phyloP scores from a whole-genome alignment of 2,329 filamentous ascomycete genomes.

The Parafenestella ontariensis region DNA sequence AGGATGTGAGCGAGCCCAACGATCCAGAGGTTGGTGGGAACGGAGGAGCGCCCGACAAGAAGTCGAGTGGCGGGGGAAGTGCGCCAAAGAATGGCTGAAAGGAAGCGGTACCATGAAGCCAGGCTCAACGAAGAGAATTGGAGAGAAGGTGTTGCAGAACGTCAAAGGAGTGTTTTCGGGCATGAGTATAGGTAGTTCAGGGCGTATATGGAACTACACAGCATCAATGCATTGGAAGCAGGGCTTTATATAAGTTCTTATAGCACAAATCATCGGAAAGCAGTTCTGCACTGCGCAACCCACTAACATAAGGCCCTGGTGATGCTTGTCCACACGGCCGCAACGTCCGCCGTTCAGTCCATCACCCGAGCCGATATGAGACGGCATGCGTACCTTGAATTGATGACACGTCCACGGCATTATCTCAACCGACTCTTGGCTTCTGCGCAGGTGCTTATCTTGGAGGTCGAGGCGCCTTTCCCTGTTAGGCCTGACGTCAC shows the following conservation, averaged over 20 bases:
- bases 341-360: no score
- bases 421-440: background rate
- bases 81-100: slow-evolving; percentile 35
- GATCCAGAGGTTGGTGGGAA: slow-evolving; percentile 48
- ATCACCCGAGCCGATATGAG: no score
- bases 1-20: slow-evolving; percentile 61
- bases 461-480: background rate
- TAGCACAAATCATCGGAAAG: background rate
- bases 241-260: background rate
- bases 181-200: background rate
- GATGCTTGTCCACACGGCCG: no score
- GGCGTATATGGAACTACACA: background rate
- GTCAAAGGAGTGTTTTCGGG: background rate
- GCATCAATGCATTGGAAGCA: slow-evolving; percentile 4
- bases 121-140: background rate
- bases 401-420: no score
- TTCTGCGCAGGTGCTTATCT: background rate
- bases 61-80: slow-evolving; percentile 46
- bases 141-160: no score
- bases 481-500: background rate
- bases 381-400: no score
- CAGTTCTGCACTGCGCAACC: background rate
- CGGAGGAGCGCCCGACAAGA: slow-evolving; percentile 43
- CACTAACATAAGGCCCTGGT: no score
- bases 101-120: background rate